phyloP scores from a whole-genome alignment of 2,329 filamentous ascomycete species.

The Dactylellina sp. region DNA sequence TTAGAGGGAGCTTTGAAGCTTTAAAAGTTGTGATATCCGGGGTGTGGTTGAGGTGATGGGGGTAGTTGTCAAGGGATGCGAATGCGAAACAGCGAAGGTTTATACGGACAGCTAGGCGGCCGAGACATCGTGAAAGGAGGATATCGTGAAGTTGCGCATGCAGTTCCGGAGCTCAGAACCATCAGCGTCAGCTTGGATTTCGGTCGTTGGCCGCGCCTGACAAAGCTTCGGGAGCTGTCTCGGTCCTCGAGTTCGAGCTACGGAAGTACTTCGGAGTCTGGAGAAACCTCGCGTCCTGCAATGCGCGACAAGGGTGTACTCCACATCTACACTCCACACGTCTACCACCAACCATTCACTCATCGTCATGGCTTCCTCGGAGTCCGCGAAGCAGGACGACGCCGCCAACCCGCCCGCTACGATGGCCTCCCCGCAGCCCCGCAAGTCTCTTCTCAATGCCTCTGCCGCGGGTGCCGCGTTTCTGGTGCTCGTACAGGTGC shows the following conservation, averaged over 20 bases:
- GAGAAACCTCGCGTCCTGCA: constrained; percentile 33
- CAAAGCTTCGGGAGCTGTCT: constrained; percentile 15
- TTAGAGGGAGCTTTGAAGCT: constrained; percentile 12
- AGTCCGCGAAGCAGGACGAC: constrained; percentile 5
- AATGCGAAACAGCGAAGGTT: background rate
- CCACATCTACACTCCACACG: constrained; percentile 15
- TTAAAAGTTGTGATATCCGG: background rate
- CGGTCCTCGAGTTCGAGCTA: constrained; percentile 5
- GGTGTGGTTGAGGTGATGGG: background rate
- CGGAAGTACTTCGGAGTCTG: constrained; percentile 22
- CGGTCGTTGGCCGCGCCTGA: constrained; percentile 11
- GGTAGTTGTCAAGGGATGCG: constrained; percentile 2
- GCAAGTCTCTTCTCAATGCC: constrained; percentile 59
- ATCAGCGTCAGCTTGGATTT: background rate
- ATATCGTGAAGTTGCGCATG: background rate
- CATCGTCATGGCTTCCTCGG: constrained; percentile 23
- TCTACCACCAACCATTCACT: too few species aligned
- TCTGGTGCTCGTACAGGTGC: constrained; percentile 87
- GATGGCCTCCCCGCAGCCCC: constrained; percentile 14
- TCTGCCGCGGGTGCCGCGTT: constrained; percentile 80
- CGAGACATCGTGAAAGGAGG: constrained; percentile 8
- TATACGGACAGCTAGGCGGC: background rate
- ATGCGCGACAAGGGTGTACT: constrained; percentile 24
- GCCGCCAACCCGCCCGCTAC: constrained; percentile 12
- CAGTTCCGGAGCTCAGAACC: too few species aligned